A percentile compares a stretch with the other conserved stretches of the same genome.
These are phyloP conservation scores for Amyloporia xantha DNA, from an alignment of 768 basidiomycete species.

Conservation along the genomic window DNA sequence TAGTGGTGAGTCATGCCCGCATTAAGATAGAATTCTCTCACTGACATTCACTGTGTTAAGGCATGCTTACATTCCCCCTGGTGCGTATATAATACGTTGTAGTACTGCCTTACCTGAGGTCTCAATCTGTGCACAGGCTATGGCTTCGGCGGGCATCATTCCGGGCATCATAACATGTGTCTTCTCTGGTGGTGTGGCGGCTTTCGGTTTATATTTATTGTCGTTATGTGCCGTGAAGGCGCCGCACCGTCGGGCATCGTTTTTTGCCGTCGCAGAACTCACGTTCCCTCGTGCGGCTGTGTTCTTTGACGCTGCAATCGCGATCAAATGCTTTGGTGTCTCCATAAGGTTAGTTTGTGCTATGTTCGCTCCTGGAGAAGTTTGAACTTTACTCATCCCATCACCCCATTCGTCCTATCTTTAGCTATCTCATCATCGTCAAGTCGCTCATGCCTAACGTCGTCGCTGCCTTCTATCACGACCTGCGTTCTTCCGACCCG, in stretches of 20 bases:
- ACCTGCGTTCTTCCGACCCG: constrained; percentile 59
- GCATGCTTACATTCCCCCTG: constrained; percentile 86
- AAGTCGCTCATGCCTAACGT: constrained; percentile 93
- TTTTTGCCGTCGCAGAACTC: constrained; percentile 78
- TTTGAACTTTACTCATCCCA: too few species aligned
- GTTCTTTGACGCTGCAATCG: constrained; percentile 92
- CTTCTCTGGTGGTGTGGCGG: constrained; percentile 71
- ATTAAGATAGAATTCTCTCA: too few species aligned
- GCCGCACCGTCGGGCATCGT: constrained; percentile 70
- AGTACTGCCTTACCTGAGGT: too few species aligned
- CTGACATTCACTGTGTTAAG: too few species aligned
- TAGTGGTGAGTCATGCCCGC: constrained; percentile 60
- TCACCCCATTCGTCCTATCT: neutral
- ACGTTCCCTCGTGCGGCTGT: constrained; percentile 86
- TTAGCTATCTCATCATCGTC: constrained; percentile 83
- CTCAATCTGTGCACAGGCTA: constrained; percentile 46
- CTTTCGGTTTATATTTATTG: constrained; percentile 86
- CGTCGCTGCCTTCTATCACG: constrained; percentile 74
- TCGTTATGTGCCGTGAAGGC: constrained; percentile 76
- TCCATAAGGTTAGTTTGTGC: constrained; percentile 66
- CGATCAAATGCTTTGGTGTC: constrained; percentile 95
- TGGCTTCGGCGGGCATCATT: constrained; percentile 85
- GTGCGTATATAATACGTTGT: too few species aligned
- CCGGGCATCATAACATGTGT: constrained; percentile 87
- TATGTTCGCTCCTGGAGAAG: neutral